Evolutionary conservation across 2,329 filamentous ascomycete species (phyloP), one percentile per base, ranked within the genome.

Genomic region (Calonectria pteridis): DNA sequence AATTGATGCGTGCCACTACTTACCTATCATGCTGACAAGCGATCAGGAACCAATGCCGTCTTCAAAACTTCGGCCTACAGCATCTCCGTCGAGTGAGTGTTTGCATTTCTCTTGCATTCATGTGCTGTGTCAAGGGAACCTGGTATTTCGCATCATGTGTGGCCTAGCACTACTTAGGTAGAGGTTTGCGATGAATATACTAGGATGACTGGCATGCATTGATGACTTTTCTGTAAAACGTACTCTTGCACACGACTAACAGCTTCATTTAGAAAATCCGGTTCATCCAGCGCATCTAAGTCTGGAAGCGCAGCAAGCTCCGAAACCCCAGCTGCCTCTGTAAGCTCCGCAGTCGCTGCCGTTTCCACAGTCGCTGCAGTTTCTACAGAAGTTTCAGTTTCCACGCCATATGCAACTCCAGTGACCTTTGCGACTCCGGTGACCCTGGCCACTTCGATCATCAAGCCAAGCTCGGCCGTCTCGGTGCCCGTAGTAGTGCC

Each of bases 31-130:
- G 33, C 35, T 66, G 64, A 71, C 67, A 16, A 14, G 5, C 26
- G 11, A 5, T 23, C 20, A 79, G 77, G 77, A 28, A 62, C 76
- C 59, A 71, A 78, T 62, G 77, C 76, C 72, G 72, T 78, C 28
- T 70, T 79, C 26, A 14, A 62, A 26, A 78, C 77, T 49, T 72
- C 73, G 46, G 71, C 58, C 2, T 79, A 77, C 43, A 75, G 51
- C 23, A 28, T 79, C 46, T 67, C 69, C 10, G 76, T 77, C 29
- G 40, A 64, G 59, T 64, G 20, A 64, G 59, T 46, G 43, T 33
- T 64, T 33, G 29, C 10, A n/a, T 16, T 64, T 64, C 29, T n/a
- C 7, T 49, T 46, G 37, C 4, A 9, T 40, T 40, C 37, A 64
- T 31, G 20, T 28, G 4, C 18, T 7, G 9, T 23, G 6, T n/a